Base-by-base conservation (phyloP, 2,329 filamentous ascomycete genomes). In the Ascosphaera apis region DNA sequence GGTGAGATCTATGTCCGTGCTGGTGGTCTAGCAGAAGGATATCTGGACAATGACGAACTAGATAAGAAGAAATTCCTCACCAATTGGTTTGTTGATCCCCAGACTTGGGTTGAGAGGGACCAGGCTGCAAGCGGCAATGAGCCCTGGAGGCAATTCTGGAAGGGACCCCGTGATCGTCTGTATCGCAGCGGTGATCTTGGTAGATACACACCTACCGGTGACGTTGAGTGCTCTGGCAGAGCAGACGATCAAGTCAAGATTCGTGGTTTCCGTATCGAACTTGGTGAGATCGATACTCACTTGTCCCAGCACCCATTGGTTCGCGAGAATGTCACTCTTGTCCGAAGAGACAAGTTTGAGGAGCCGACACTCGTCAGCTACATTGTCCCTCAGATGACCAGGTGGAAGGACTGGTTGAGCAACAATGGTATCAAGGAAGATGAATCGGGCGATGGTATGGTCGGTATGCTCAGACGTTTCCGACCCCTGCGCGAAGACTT, bases 201-300 rank as follows among this genome's bases (percentile, higher is more conserved):
- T 3, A 63, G 72, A 39, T 84, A 79, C 48, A 69, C 71, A 36
- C 62, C 66, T 2, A 65, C 71, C 32, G 81, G 79, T 25, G 73
- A 76, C 43, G 76, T 82, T 8, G 76, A 78, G 48, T 79, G 73
- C 48, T 75, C 77, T 7, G 86, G 86, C 15, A 67, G 88, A 39
- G 73, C 72, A 16, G 86, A 95, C 49, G 69, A 76, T 44, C 86
- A 95, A 52, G 80, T 93, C 60, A 98, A 95, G 63, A 86, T 95
- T 44, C 76, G 88, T 40, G 86, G 86, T 1, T 95, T 93, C 65
- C 69, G 86, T 41, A 91, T 98, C 45, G 88, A 98, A 57, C 72
- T 95, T 33, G 77, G 76, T 42, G 88, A 95, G 45, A 93, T 95
- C 44, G 84, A 95, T 53, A 77, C 66, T 31, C 76, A 91, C 52